Base-by-base conservation (phyloP, 331 rosid genomes). In the Cydonia oblonga region DNA sequence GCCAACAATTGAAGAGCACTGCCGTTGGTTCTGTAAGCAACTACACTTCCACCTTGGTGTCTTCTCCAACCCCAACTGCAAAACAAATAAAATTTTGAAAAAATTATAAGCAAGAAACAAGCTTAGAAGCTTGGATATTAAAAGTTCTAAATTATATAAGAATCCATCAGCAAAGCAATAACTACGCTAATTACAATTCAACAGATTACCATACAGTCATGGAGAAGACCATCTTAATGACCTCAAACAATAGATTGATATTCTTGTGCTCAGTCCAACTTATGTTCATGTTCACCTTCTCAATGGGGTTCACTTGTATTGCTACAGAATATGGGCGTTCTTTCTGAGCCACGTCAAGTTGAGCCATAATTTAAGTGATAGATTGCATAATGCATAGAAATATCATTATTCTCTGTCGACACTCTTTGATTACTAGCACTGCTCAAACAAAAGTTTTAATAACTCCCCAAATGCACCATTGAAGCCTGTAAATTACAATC, bases 51-150 rank as follows among this genome's bases (percentile, higher is more conserved):
- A 49, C 81, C 90, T 75, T 75, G 84, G 72, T 76, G 71, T 68
- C 80, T 86, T 78, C 72, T 86, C 96, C 89, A 79, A 68, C 96
- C 85, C 93, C 81, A 79, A 84, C 98, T 90, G 83, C 72, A 84
- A 84, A 32, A 67, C 25, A 33, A 64, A 84, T 62, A 72, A 52
- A 28, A 51, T 63, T 72, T 54, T 66, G 14, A 71, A 53, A 42
- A 76, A 56, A 68, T 59, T 70, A 22, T 52, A 70, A 62, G 71
- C 62, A n/a, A 78, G 9, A 58, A 71, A 60, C 69, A 56, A 74
- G 32, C 23, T 70, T 14, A 71, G 33, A 16, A 20, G 15, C 29
- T 7, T 30, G 18, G 58, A 11, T 24, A 23, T 44, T 7, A 23
- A 25, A 46, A 66, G 19, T 59, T 13, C 22, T 28, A 10, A 18